Base-by-base conservation (phyloP, 2,329 filamentous ascomycete genomes). In the Phyllosticta citribraziliensis region DNA sequence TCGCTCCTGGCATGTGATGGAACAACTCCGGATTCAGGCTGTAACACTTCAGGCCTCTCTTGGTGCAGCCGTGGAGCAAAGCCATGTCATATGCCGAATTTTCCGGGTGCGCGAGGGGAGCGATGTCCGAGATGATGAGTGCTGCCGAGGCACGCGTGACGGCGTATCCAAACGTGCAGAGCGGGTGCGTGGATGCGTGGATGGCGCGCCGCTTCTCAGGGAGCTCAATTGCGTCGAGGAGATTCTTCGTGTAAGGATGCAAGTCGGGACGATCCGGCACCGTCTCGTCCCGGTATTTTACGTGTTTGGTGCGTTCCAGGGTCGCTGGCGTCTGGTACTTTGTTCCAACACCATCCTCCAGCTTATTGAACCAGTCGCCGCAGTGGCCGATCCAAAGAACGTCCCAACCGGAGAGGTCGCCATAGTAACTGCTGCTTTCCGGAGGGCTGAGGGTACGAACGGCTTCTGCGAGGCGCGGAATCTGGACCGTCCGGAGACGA, bases 361-460 rank as follows among this genome's bases (percentile, higher is more conserved):
- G 56, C 5, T 70, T 71, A 25, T 71, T 58, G 54, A 74, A 72
- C 62, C 73, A 74, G 66, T 78, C 76, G 60, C 75, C 75, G 66
- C 76, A 78, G 62, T 77, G 75, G 51, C 76, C 76, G 9, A 78
- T 69, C 63, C 77, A 78, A 20, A 78, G 69, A 10, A 78, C 63
- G 35, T 78, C 76, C 76, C 76, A 78, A 10, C 67, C 65, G 17
- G 64, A 63, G 17, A 69, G 67, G 60, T 72, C 66, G 61, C 75
- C 75, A 72, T 75, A 78, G 65, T 76, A 77, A 60, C 70, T 68
- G 5, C 68, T 65, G 62, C 33, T 57, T 60, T 52, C 64, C 65
- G 61, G 40, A 65, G 17, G 66, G 64, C 62, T 52, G 33, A 77
- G 63, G 19, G 69, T 69, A 55, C 75, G 74, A 14, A 70, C 69